phyloP scores from a whole-genome alignment of 1,284 basidiomycete genomes.

The Tilletia caries region DNA sequence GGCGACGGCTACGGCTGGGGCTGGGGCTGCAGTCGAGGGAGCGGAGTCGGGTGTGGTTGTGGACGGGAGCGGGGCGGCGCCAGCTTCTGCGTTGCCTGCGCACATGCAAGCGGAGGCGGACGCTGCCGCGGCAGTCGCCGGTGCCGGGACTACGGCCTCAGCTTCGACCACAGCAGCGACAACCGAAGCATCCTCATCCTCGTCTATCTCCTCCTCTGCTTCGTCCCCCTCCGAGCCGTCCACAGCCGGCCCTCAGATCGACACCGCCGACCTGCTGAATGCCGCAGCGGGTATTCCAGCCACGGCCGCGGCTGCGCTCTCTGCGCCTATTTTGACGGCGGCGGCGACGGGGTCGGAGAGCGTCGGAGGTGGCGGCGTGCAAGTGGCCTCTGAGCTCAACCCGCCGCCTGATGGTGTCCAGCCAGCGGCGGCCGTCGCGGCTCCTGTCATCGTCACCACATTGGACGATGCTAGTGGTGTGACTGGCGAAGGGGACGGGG shows the following conservation, averaged over 20 bases:
- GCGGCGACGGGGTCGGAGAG: neutral
- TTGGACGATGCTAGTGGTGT: neutral
- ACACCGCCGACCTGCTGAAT: neutral
- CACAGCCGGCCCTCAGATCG: neutral
- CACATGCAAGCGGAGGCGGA: constrained; percentile 9
- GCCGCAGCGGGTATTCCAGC: constrained; percentile 4
- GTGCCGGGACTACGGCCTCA: neutral
- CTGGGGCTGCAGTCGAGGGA: neutral
- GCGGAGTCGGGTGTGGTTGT: neutral
- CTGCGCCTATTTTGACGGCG: neutral
- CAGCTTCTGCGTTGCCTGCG: constrained; percentile 7
- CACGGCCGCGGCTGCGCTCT: neutral
- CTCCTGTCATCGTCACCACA: neutral
- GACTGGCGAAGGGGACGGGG: neutral
- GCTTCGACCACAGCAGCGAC: neutral
- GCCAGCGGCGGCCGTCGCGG: neutral
- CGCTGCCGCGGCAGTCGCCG: neutral
- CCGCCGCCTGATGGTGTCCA: neutral
- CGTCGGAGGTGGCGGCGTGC: neutral
- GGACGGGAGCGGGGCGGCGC: neutral
- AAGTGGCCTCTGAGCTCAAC: neutral
- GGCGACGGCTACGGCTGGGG: no score
- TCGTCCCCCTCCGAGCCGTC: neutral
- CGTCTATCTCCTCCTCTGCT: neutral
- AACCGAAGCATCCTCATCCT: no score